Base-by-base conservation (phyloP, 306 rosid species). In the Fagus crenata region DNA sequence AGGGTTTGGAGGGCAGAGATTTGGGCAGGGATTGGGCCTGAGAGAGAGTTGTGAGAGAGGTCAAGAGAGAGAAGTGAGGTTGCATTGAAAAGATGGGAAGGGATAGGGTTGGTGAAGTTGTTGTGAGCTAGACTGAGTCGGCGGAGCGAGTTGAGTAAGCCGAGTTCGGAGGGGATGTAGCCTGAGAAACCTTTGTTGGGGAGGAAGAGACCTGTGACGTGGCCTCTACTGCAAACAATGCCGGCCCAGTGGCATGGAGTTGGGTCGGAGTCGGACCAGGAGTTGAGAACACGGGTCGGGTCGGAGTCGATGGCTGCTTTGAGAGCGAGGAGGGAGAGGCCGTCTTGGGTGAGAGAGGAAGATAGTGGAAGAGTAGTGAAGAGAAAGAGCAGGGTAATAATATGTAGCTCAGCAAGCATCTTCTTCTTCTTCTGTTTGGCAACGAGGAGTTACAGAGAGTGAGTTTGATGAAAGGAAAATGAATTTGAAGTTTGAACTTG, bases 161-260 rank as follows among this genome's bases (percentile, higher is more conserved):
- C 96, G 69, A 92, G 89, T 15, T 92, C 96, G 1, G 96, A 90
- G 0, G 96, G 97, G 41, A 92, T 76, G 86, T 92, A 92, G 69
- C 97, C 97, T 15, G 75, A 58, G 75, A 92, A 83, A 75, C 82
- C 85, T 14, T 83, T 86, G 82, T 77, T 78, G 41, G 90, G 83
- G 41, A 92, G 90, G 39, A 69, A 33, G 22, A 92, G 81, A 12
- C 86, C 89, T 28, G 91, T 89, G 75, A 92, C 97, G 53, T 89
- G 88, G 77, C 78, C 64, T 61, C 41, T 81, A 32, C 82, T 51
- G 82, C 97, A 92, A 42, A 78, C 78, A 67, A 92, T 79, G 39
- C 97, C 93, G 0, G 80, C 43, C 97, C 97, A 92, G 59, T 54
- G 91, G n/a, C 97, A 92, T 1, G 97, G 92, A 32, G 88, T 78